Percentiles rank a stretch among this genome's conserved stretches.
phyloP scores from a whole-genome alignment of 192 early-diverging fungal genomes.

The Coemansia guatemalensis region DNA sequence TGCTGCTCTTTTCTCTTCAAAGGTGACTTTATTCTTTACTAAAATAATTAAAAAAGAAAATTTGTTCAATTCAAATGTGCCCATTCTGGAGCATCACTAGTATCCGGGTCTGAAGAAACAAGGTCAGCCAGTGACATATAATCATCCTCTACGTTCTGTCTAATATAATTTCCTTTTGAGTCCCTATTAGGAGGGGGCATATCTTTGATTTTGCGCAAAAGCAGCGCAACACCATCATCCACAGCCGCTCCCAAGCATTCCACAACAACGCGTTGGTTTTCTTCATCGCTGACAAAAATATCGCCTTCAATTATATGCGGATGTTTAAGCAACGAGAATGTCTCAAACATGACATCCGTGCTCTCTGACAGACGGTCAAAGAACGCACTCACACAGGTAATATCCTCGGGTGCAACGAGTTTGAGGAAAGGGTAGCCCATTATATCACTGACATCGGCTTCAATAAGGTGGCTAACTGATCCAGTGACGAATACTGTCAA shows the following conservation, averaged over 20 bases:
- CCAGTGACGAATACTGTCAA: conserved; percentile 34
- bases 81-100: conserved; percentile 27
- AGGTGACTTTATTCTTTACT: too few species aligned
- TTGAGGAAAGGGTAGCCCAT: conserved; percentile 29
- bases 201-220: conserved; percentile 17
- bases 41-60: too few species aligned
- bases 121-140: conserved; percentile 40
- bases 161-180: conserved; percentile 16
- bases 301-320: conserved; percentile 38
- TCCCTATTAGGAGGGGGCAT: conserved; percentile 19
- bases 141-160: too few species aligned
- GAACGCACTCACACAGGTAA: conserved; percentile 19
- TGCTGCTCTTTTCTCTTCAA: too few species aligned
- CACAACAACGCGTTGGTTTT: conserved; percentile 23
- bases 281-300: conserved; percentile 14
- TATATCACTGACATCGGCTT: conserved; percentile 29
- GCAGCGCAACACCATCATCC: conserved; percentile 36
- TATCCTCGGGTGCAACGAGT: conserved; percentile 36
- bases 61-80: conserved; percentile 7
- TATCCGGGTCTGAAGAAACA: conserved; percentile 28
- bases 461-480: conserved; percentile 26
- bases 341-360: conserved; percentile 33
- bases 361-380: conserved; percentile 31
- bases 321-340: conserved; percentile 24
- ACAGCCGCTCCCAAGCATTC: conserved; percentile 32